These are phyloP conservation scores for Zoysia japonica DNA, from an alignment of 176 grass and related monocot species.

Conservation along the genomic window DNA sequence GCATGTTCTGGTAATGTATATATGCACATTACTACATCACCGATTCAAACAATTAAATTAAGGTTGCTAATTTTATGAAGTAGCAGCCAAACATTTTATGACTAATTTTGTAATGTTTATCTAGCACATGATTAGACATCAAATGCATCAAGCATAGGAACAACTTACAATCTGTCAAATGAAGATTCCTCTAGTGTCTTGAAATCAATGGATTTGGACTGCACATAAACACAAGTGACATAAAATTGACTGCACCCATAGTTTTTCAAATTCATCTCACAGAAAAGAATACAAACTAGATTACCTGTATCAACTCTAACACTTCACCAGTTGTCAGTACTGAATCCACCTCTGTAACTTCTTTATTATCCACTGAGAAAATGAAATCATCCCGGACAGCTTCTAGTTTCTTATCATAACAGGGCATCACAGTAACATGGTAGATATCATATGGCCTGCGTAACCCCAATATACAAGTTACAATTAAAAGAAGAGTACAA, in stretches of 20 bases:
- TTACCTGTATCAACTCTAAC: conserved; percentile 90
- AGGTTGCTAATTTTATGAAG: neutral
- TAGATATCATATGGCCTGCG: conserved; percentile 68
- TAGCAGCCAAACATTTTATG: conserved; percentile 7
- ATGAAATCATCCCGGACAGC: conserved; percentile 82
- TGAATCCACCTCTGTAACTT: conserved; percentile 88
- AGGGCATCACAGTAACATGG: conserved; percentile 99
- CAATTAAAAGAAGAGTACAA: neutral
- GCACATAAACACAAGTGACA: conserved; percentile 38
- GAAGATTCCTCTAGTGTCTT: conserved; percentile 77
- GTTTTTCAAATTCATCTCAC: conserved; percentile 9
- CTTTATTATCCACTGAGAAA: conserved; percentile 67
- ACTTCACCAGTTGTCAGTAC: conserved; percentile 97
- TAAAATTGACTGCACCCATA: conserved; percentile 22
- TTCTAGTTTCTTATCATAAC: conserved; percentile 99
- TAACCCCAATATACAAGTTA: neutral
- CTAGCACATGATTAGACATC: neutral
- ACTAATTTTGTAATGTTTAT: neutral
- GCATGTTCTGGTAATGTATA: neutral
- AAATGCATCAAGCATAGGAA: conserved; percentile 17
- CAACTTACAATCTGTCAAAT: conserved; percentile 73
- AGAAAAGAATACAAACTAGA: conserved; percentile 23
- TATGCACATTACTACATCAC: conserved; percentile 1
- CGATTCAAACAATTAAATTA: neutral
- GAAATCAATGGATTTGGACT: conserved; percentile 88